Base-by-base conservation (phyloP, 257 asterid genomes). In the Coffea canephora region DNA sequence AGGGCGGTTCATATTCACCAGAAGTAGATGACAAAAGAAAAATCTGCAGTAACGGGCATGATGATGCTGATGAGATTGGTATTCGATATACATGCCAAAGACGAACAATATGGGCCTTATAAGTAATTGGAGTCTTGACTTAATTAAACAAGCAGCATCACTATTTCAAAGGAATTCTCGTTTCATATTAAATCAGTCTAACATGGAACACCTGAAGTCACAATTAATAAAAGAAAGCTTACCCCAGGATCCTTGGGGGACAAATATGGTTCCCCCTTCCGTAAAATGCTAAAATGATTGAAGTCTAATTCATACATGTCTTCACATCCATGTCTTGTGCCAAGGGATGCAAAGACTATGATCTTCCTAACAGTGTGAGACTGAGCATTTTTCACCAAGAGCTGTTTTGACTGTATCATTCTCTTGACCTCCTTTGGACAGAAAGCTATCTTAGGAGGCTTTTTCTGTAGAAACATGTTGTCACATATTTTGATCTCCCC, bases 221-320 rank as follows among this genome's bases (percentile, higher is more conserved):
- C 48, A 15, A 14, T 4, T 70, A 6, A 65, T 23, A 18, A 41
- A 68, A 50, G 76, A 48, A 27, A 71, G 54, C 84, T n/a, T 68
- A 84, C 87, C 61, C 87, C 84, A 9, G 82, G 80, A 77, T 59
- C 50, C 46, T 80, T 70, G 13, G 71, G 65, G 62, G 82, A 81
- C 8, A 76, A 55, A 66, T 76, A 83, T 31, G 80, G 79, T 41
- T 83, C 74, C 48, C 80, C 84, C 82, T 77, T 57, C 41, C 46
- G 80, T 39, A 84, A 57, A 77, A 80, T 77, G 80, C 80, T 39
- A 61, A 84, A 84, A 59, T 84, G 82, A 0, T 77, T 77, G 77
- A 84, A 80, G 80, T 84, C 87, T 73, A 84, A 67, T 46, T 84
- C 84, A 80, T 84, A 68, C 71, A 84, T 48, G 25, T 84, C 87